Conservation (phyloP, 2,329 filamentous ascomycete species). For the Grosmannia penicillata region DNA sequence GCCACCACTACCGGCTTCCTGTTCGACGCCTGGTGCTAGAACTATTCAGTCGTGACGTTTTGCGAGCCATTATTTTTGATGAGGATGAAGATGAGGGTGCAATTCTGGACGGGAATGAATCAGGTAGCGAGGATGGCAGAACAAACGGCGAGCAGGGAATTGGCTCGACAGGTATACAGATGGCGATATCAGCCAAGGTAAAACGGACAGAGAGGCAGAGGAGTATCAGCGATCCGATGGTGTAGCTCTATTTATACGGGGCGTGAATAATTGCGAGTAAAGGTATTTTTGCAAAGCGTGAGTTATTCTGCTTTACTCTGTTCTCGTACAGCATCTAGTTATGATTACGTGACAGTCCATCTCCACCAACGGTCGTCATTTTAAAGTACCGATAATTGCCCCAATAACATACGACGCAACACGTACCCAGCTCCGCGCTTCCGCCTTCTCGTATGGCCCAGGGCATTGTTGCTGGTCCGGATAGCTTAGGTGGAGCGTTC, state of each 20-base stretch:
- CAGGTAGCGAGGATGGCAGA: constrained; percentile 16
- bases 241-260: too few species aligned
- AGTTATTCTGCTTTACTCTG: background rate
- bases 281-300: background rate
- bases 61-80: constrained; percentile 72
- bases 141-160: constrained; percentile 48
- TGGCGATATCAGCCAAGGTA: constrained; percentile 33
- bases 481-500: constrained; percentile 79
- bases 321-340: background rate
- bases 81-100: constrained; percentile 23
- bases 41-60: constrained; percentile 80
- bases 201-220: constrained; percentile 41
- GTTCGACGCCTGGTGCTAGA: constrained; percentile 86
- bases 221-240: constrained; percentile 29
- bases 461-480: constrained; percentile 66
- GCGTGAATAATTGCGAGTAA: background rate
- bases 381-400: background rate
- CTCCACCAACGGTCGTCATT: too few species aligned
- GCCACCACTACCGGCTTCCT: constrained; percentile 75
- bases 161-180: constrained; percentile 15
- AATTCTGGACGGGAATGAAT: background rate
- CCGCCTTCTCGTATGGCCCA: too few species aligned
- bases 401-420: background rate
- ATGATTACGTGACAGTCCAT: background rate
- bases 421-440: too few species aligned